phyloP scores from a whole-genome alignment of 1,284 basidiomycete species.

The Xanthoconium separans region DNA sequence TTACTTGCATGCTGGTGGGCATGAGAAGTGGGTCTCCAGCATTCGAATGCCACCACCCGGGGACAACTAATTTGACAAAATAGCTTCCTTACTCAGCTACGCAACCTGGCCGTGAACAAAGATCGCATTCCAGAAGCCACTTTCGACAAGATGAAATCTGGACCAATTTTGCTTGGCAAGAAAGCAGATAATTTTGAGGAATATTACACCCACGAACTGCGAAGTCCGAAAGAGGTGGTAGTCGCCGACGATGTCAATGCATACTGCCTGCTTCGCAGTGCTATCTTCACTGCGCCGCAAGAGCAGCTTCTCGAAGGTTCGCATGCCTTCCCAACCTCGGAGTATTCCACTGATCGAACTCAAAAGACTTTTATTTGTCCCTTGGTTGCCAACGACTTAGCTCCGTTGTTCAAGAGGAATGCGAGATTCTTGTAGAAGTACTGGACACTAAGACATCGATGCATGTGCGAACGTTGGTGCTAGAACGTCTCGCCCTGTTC shows the following conservation, averaged over 20 bases:
- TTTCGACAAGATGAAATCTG: not conserved
- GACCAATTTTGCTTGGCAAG: not conserved
- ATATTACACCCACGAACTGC: not conserved
- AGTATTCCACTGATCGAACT: not conserved
- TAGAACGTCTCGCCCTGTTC: not conserved
- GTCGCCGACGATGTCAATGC: not conserved
- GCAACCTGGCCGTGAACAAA: not conserved
- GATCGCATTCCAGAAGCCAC: not conserved
- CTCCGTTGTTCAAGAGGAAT: not conserved
- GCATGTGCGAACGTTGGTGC: not conserved
- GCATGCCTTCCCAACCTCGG: not conserved
- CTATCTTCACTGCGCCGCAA: not conserved
- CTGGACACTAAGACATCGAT: not conserved
- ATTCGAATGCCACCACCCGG: not conserved
- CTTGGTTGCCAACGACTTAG: not conserved
- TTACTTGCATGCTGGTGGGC: not conserved
- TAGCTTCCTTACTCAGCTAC: not conserved
- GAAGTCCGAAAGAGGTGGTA: not conserved
- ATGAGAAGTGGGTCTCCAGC: not conserved
- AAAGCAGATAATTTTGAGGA: not conserved
- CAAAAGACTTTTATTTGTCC: not conserved
- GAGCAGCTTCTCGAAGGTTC: not conserved
- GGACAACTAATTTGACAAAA: not conserved
- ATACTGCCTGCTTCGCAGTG: not conserved
- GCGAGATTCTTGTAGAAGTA: not conserved